Conservation (phyloP, 768 basidiomycete species). For the Hypholoma sublateritium region DNA sequence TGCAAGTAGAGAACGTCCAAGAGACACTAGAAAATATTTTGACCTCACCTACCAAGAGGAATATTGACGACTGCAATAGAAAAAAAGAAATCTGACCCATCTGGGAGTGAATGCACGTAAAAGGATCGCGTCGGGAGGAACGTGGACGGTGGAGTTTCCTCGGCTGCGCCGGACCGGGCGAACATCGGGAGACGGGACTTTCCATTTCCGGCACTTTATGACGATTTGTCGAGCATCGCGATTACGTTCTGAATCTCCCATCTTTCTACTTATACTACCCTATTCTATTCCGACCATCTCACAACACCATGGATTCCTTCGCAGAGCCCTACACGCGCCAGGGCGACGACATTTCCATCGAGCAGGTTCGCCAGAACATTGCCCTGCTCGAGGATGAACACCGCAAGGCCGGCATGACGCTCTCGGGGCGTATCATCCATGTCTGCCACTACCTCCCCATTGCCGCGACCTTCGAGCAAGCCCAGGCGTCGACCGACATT, state of each 20-base stretch:
- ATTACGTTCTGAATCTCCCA: constrained; percentile 12
- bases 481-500: constrained; percentile 27
- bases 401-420: constrained; percentile 62
- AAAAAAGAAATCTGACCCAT: not conserved
- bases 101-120: not conserved
- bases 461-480: constrained; percentile 51
- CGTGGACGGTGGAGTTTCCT: constrained; percentile 17
- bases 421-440: constrained; percentile 89
- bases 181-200: constrained; percentile 20
- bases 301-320: constrained; percentile 63
- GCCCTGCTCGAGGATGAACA: constrained; percentile 71
- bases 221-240: constrained; percentile 26
- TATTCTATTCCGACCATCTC: not conserved
- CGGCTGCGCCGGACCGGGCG: constrained; percentile 20
- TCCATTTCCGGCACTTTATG: constrained; percentile 20
- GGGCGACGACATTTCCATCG: constrained; percentile 66
- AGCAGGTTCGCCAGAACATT: constrained; percentile 75
- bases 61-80: not conserved
- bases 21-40: not conserved
- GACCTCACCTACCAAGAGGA: not conserved
- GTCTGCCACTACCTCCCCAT: constrained; percentile 90
- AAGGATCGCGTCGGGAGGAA: constrained; percentile 6
- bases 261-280: constrained; percentile 12
- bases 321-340: constrained; percentile 65
- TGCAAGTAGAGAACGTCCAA: too few relatives aligned